Evolutionary conservation across 345 rosid species (phyloP), one percentile per base, ranked within the genome.

Genomic region (Psidium friedrichsthalianum): DNA sequence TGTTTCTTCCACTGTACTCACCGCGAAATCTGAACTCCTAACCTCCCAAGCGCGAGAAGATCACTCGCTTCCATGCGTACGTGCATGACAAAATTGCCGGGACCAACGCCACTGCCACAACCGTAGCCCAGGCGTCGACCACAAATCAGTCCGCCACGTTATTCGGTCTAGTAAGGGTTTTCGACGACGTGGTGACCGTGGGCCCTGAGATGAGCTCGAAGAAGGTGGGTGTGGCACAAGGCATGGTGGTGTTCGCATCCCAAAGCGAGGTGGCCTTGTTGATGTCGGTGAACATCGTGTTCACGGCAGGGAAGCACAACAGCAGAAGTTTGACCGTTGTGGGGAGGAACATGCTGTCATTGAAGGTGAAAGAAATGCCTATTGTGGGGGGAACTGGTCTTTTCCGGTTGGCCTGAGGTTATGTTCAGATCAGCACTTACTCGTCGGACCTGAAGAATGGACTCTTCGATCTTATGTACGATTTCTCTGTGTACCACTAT

Each of bases 221-320:
- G 85, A 36, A 69, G 16, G 40, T 83, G 32, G 89, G 89, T 12
- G 5, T 47, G 29, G 64, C 58, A 15, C 86, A 87, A n/a, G 88
- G 83, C 69, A 13, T 82, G 11, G 64, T 51, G 8, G 88, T 24
- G 36, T 56, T 61, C 1, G 76, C 88, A 12, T 52, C 84, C 21
- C 86, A 52, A 55, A 56, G 11, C 29, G 86, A 86, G 78, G 2
- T 64, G 1, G 22, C 44, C 44, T 6, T 64, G 76, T 16, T 4
- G 11, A 56, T 56, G 58, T 56, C 58, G n/a, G 22, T 56, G 58
- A 56, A 22, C 58, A 22, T 22, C 58, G 11, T 8, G n/a, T 56
- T 56, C 58, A 56, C 58, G 12, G n/a, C 7, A 2, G 58, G 58
- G 11, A 56, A 56, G 58, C 22, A 56, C 58, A 22, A 56, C 1